Evolutionary conservation across 768 basidiomycete species (phyloP), one percentile per base, ranked within the genome.

Genomic region (Suillus subalutaceus): DNA sequence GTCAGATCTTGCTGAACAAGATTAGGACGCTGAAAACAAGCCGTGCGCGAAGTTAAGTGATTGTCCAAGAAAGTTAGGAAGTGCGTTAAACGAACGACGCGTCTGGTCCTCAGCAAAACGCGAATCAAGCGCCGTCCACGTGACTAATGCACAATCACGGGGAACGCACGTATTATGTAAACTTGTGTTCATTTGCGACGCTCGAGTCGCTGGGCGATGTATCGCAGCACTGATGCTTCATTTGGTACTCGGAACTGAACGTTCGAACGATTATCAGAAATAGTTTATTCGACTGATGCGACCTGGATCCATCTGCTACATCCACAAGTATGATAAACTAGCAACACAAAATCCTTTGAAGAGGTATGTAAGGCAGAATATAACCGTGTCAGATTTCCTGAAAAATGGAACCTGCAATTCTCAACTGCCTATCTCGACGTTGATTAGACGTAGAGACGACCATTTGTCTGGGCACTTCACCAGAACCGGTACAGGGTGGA

Each of bases 401-500:
- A 35, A 60, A 6, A 12, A 65, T 67, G 72, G 76, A 76, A 76
- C 69, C 74, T 62, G 75, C 81, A 82, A 72, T 77, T 81, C 74
- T 83, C 76, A 74, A 74, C 77, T 75, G 80, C 81, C 85, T 86
- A 80, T 82, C 82, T 77, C 75, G 72, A 77, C 79, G 84, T 77
- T 85, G 83, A 86, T 88, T 83, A 81, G 83, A 78, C 86, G 79
- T 78, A 70, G 71, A 78, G 77, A 69, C 79, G 74, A 83, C 57
- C 81, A 61, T 88, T 67, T 62, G 64, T 91, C 66, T 90, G 77
- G 89, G 89, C 90, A 46, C 81, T 82, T 88, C 87, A 90, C 88
- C 89, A 91, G 90, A 91, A 91, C 89, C 89, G 88, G 85, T 78
- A 78, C 88, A 90, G 87, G 80, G 86, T 88, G 77, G 85, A 81